Percentiles rank a stretch among this genome's conserved stretches.
Conservation (phyloP, 2,329 filamentous ascomycete genomes). For the Verticillium tricorpus region DNA sequence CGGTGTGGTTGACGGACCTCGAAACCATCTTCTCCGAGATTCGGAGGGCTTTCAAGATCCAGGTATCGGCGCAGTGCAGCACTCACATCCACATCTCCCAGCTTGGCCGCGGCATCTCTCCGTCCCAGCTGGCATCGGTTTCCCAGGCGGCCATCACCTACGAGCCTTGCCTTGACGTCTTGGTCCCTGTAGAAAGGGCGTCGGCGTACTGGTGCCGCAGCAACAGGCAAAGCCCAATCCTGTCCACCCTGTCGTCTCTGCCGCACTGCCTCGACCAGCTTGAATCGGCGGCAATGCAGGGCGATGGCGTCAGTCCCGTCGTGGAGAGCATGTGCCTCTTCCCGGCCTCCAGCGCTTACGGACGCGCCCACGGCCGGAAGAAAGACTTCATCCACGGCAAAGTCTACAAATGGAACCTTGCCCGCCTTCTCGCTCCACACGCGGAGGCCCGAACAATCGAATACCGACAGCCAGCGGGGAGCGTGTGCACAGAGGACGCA, state of each 20-base stretch:
- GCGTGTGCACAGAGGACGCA: constrained; percentile 22
- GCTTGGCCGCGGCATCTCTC: constrained; percentile 8
- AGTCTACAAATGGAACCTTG: constrained; percentile 35
- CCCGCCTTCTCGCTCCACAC: constrained; percentile 17
- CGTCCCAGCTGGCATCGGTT: constrained; percentile 19
- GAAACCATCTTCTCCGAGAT: constrained; percentile 24
- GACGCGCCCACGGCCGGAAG: constrained; percentile 22
- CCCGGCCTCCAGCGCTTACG: constrained; percentile 23
- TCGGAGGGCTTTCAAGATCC: constrained; percentile 18
- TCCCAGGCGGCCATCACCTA: constrained; percentile 27
- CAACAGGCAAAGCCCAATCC: constrained; percentile 22
- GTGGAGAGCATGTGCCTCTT: constrained; percentile 27
- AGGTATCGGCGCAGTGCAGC: constrained; percentile 23
- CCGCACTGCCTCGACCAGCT: constrained; percentile 18
- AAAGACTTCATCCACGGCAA: constrained; percentile 31
- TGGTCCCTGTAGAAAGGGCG: constrained; percentile 18
- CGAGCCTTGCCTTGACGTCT: constrained; percentile 26
- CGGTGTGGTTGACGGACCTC: constrained; percentile 23
- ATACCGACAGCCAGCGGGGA: constrained; percentile 31
- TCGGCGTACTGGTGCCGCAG: constrained; percentile 30
- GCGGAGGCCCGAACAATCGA: constrained; percentile 24
- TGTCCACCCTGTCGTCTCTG: constrained; percentile 14
- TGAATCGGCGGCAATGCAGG: constrained; percentile 13
- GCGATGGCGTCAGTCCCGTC: constrained; percentile 10
- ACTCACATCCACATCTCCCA: constrained; percentile 32